A percentile compares a stretch with the other conserved stretches of the same genome.
phyloP scores from a whole-genome alignment of 1,284 basidiomycete species.

The Earliella scabrosa region DNA sequence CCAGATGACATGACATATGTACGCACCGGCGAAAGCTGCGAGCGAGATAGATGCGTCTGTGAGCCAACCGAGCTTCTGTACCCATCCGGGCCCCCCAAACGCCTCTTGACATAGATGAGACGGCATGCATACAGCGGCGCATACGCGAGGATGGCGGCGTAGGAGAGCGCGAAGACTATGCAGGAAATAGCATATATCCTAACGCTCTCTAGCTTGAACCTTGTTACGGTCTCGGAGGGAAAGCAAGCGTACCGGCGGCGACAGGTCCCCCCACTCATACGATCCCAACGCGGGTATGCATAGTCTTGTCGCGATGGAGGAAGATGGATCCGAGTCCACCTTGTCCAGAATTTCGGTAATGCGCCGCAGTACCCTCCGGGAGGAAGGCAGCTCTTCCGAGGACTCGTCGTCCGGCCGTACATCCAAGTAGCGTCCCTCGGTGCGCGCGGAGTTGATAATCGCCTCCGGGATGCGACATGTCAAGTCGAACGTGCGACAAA shows the following conservation, averaged over 20 bases:
- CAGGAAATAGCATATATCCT: conserved; percentile 78
- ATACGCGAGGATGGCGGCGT: conserved; percentile 56
- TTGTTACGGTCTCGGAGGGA: conserved; percentile 2
- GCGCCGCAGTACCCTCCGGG: conserved; percentile 19
- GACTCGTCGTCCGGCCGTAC: conserved; percentile 31
- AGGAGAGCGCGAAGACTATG: conserved; percentile 68
- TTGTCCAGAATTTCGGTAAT: conserved; percentile 25
- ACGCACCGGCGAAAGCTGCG: conserved; percentile 79
- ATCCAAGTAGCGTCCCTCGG: conserved; percentile 41
- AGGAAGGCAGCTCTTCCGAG: conserved; percentile 9
- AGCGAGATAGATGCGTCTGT: conserved; percentile 79
- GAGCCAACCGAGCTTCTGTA: conserved; percentile 79
- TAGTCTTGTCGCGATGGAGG: conserved; percentile 54
- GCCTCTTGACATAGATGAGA: conserved; percentile 57
- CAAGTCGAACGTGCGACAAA: conserved; percentile 77
- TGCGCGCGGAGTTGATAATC: conserved; percentile 48
- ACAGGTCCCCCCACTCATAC: conserved; percentile 70
- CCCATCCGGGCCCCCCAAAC: conserved; percentile 70
- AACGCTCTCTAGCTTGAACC: conserved; percentile 10
- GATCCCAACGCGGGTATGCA: conserved; percentile 77
- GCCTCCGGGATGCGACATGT: conserved; percentile 58
- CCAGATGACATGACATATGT: not conserved
- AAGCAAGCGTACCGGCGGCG: conserved; percentile 46
- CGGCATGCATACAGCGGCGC: conserved; percentile 72
- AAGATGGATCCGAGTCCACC: conserved; percentile 14